Conservation (phyloP, 1,284 basidiomycete genomes). For the Heliocybe sulcata region DNA sequence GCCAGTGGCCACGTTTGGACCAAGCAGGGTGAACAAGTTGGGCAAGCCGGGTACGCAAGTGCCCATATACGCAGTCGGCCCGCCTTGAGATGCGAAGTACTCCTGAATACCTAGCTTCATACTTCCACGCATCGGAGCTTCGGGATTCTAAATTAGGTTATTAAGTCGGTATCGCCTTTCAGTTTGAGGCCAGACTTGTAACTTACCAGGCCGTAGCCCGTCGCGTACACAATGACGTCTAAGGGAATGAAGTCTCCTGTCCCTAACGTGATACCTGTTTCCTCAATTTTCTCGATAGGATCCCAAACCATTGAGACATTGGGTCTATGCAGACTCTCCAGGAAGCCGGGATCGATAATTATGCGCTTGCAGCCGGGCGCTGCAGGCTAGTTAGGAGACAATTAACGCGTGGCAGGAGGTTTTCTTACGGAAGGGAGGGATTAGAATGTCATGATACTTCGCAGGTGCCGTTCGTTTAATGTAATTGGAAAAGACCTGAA, state of each 20-base stretch:
- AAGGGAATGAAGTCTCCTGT: slow-evolving; percentile 39
- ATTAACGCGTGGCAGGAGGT: background rate
- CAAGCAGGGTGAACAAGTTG: slow-evolving; percentile 38
- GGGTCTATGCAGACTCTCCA: slow-evolving; percentile 37
- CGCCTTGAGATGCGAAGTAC: slow-evolving; percentile 36
- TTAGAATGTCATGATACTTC: slow-evolving; percentile 33
- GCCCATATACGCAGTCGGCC: slow-evolving; percentile 40
- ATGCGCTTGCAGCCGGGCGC: slow-evolving; percentile 50
- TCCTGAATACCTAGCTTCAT: slow-evolving; percentile 28
- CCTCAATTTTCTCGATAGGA: slow-evolving; percentile 32
- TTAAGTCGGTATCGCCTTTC: background rate
- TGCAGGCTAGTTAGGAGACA: slow-evolving; percentile 10
- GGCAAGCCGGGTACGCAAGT: slow-evolving; percentile 42
- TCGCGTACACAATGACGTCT: slow-evolving; percentile 44
- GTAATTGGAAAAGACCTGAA: slow-evolving; percentile 31
- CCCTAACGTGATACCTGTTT: slow-evolving; percentile 37
- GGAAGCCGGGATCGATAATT: slow-evolving; percentile 46
- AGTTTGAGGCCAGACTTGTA: background rate
- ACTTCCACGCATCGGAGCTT: slow-evolving; percentile 28
- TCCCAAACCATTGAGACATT: slow-evolving; percentile 45
- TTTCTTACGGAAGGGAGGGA: slow-evolving; percentile 38
- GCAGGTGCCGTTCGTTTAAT: slow-evolving; percentile 38
- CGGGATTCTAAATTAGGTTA: background rate
- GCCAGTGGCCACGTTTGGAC: slow-evolving; percentile 47
- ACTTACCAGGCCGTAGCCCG: slow-evolving; percentile 36